Base-by-base conservation (phyloP, 2,329 filamentous ascomycete genomes). In the Sporothrix protearum region DNA sequence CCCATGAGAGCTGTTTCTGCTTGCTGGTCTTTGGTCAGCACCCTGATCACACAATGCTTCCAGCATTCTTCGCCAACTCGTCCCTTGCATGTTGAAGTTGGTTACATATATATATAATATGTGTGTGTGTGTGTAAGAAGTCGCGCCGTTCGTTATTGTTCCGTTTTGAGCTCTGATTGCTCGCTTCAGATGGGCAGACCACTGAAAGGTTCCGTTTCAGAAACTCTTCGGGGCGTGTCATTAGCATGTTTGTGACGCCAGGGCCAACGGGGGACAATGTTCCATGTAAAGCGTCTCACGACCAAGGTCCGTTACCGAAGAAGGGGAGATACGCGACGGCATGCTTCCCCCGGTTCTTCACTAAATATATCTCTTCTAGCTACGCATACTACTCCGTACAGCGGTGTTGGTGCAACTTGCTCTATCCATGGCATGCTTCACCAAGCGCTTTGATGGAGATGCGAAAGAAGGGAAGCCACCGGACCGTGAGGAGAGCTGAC, bases 131-230 rank as follows among this genome's bases (percentile, higher is more conserved):
- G 9, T 30, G 28, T 19, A 19, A 12, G 4, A 22, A 25, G 42
- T 22, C 63, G 42, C 39, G 22, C 36, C 22, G 22, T 39, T 22
- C 36, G 4, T 19, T 36, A 28, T 28, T 12, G 22, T 25, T 36
- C 64, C 64, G 64, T 67, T 67, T 7, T 67, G 64, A 22, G 9
- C 28, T 67, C 25, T 67, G 64, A 67, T 67, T 67, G 64, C 64
- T 51, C 22, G 22, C 36, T 22, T 42, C n/a, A 36, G 6, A 22
- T 10, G 36, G 19, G 14, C 51, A 57, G 14, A 16, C 53, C 5
- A 57, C 14, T 57, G 2, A 33, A 8, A 14, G 8, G 36, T 4
- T 28, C 64, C 64, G 64, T 67, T 67, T 67, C 30, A 14, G 16
- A n/a, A n/a, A 33, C 33, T 25, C 4, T 33, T 33, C 14, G 45